Evolutionary conservation across 352 stramenopile species (phyloP), one percentile per base, ranked within the genome.

Genomic region (Phytophthora fragariaefolia): DNA sequence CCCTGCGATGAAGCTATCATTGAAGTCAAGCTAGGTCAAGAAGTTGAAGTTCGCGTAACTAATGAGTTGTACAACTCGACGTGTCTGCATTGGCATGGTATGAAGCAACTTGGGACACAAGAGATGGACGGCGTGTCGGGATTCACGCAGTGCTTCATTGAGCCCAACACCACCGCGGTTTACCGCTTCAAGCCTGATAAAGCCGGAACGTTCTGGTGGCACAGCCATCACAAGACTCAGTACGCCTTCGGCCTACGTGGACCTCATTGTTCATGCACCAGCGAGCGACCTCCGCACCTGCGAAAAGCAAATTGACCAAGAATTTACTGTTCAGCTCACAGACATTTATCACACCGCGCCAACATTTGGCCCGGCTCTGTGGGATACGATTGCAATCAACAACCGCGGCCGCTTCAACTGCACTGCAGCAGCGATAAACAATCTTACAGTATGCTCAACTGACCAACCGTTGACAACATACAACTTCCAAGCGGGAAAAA

Each of bases 31-130:
- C 62, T 76, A 7, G 69, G 63, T 1, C 63, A 76, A 30, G 43
- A 69, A 53, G 64, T 71, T n/a, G 42, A 73, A 49, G 54, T 76
- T 3, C 53, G 46, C 23, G 65, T 73, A n/a, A 69, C 54, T 20
- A 76, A 73, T 24, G 63, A 72, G n/a, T 48, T 69, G 7, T 26
- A 58, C 42, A 23, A 62, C 0, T 6, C 63, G 0, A 60, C 65
- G n/a, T 70, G 64, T 56, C 36, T 77, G n/a, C 72, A 80, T 22
- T 80, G 72, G 69, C 69, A 80, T 24, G 72, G 72, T 13, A 66
- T 78, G 40, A 62, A 65, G 20, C 69, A 77, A 22, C 66, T 66
- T n/a, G 66, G 66, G 13, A 79, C 68, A 20, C 59, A 69, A 52
- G 62, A 72, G 61, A 79, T 76, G 72, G 72, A 80, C 22, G 72